Conservation (phyloP, 768 basidiomycete genomes). For the Naganishia kalamii region DNA sequence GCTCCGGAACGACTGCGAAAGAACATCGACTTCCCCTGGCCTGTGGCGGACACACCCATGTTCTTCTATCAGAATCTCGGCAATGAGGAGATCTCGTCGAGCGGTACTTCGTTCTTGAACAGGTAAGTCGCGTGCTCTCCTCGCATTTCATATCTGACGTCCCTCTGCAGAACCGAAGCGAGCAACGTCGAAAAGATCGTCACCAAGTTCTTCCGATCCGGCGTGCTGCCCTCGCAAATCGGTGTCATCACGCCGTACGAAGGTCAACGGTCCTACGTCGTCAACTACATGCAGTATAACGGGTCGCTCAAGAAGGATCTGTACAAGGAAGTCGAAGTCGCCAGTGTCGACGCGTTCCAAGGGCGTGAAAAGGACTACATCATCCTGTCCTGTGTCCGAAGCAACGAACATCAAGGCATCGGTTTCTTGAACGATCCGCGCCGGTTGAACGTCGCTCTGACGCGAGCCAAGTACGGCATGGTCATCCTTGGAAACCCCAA, state of each 20-base stretch:
- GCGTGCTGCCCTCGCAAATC: slow-evolving; percentile 89
- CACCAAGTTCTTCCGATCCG: slow-evolving; percentile 99
- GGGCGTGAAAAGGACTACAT: slow-evolving; percentile 99
- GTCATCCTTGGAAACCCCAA: slow-evolving; percentile 99
- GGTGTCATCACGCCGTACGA: slow-evolving; percentile 99
- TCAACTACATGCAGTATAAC: slow-evolving; percentile 99
- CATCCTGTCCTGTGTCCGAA: slow-evolving; percentile 92
- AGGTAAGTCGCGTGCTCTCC: slow-evolving; percentile 51
- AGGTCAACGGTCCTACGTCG: slow-evolving; percentile 95
- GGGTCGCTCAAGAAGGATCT: slow-evolving; percentile 98
- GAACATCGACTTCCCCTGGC: slow-evolving; percentile 99
- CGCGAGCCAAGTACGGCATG: slow-evolving; percentile 94
- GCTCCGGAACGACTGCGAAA: slow-evolving; percentile 94
- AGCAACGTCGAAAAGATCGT: slow-evolving; percentile 99
- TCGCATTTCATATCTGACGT: background rate
- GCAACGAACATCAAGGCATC: slow-evolving; percentile 98
- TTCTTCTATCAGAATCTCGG: slow-evolving; percentile 99
- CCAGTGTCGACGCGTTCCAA: slow-evolving; percentile 98
- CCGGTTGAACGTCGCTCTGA: slow-evolving; percentile 91
- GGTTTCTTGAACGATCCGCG: slow-evolving; percentile 98
- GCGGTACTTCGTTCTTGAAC: slow-evolving; percentile 97
- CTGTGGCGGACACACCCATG: slow-evolving; percentile 93
- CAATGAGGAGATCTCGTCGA: slow-evolving; percentile 96
- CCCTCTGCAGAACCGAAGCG: slow-evolving; percentile 71
- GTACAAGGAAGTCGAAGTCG: slow-evolving; percentile 99